phyloP scores from a whole-genome alignment of 2,329 filamentous ascomycete genomes.

The Alternaria consortialis region DNA sequence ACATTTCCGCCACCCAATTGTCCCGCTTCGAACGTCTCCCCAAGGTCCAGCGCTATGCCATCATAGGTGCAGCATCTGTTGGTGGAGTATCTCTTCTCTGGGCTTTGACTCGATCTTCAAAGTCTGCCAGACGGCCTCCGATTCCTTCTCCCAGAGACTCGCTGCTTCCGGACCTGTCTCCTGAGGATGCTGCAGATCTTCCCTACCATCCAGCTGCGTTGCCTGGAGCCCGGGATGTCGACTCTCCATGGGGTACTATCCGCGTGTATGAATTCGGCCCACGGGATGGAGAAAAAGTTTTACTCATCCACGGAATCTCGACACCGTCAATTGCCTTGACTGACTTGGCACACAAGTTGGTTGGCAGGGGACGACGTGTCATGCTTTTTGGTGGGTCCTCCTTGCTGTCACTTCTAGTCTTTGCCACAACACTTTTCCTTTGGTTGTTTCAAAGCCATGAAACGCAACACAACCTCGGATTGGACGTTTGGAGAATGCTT shows the following conservation, averaged over 20 bases:
- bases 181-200: conserved; percentile 38
- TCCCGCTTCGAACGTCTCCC: conserved; percentile 28
- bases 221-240: conserved; percentile 73
- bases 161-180: conserved; percentile 36
- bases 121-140: conserved; percentile 20
- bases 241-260: conserved; percentile 74
- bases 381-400: conserved; percentile 72
- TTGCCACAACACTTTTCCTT: background rate
- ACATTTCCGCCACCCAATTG: conserved; percentile 19
- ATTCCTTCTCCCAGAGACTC: conserved; percentile 43
- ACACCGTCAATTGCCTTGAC: conserved; percentile 78
- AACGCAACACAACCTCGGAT: background rate
- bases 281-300: conserved; percentile 72
- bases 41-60: conserved; percentile 28
- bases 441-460: conserved; percentile 3
- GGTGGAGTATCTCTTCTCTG: conserved; percentile 35
- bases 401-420: conserved; percentile 14
- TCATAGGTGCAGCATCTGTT: conserved; percentile 39
- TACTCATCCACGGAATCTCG: conserved; percentile 82
- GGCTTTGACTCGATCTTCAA: conserved; percentile 30
- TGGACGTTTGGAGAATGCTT: background rate
- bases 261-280: conserved; percentile 85
- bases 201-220: conserved; percentile 75
- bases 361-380: conserved; percentile 73
- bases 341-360: conserved; percentile 71